Conservation (phyloP, 2,329 filamentous ascomycete genomes). For the Scytalidium sp. region DNA sequence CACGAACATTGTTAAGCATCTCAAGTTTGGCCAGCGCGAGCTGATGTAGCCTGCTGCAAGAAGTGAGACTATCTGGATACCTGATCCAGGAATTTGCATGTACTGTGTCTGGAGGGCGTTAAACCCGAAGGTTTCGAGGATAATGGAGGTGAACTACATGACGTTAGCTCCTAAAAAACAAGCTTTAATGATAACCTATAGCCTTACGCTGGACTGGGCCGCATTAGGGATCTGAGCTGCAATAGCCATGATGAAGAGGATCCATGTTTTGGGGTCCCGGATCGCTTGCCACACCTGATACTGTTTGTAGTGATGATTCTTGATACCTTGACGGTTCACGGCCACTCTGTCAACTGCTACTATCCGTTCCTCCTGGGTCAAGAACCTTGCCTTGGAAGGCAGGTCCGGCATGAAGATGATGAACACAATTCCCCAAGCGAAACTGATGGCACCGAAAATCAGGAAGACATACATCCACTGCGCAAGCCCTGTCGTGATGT, state of each 20-base stretch:
- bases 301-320: slow-evolving; percentile 11
- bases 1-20: slow-evolving; percentile 50
- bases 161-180: no score
- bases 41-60: slow-evolving; percentile 47
- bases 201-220: slow-evolving; percentile 3
- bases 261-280: slow-evolving; percentile 12
- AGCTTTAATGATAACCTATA: slow-evolving; percentile 29
- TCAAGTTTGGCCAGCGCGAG: slow-evolving; percentile 40
- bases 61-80: slow-evolving; percentile 50
- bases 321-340: slow-evolving; percentile 23
- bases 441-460: slow-evolving; percentile 30
- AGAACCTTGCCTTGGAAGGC: slow-evolving; percentile 46
- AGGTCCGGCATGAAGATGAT: slow-evolving; percentile 18
- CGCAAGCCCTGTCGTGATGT: slow-evolving; percentile 23
- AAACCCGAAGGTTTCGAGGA: slow-evolving; percentile 32
- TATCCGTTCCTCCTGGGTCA: slow-evolving; percentile 40
- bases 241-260: slow-evolving; percentile 12
- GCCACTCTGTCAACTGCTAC: slow-evolving; percentile 24
- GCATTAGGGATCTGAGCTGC: slow-evolving; percentile 28
- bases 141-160: slow-evolving; percentile 30
- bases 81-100: slow-evolving; percentile 56
- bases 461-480: slow-evolving; percentile 34
- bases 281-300: slow-evolving; percentile 12
- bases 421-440: slow-evolving; percentile 20
- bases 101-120: slow-evolving; percentile 43